These are phyloP conservation scores for Kregervanrija fluxuum DNA, from an alignment of 805 yeast genomes.

Conservation along the genomic window DNA sequence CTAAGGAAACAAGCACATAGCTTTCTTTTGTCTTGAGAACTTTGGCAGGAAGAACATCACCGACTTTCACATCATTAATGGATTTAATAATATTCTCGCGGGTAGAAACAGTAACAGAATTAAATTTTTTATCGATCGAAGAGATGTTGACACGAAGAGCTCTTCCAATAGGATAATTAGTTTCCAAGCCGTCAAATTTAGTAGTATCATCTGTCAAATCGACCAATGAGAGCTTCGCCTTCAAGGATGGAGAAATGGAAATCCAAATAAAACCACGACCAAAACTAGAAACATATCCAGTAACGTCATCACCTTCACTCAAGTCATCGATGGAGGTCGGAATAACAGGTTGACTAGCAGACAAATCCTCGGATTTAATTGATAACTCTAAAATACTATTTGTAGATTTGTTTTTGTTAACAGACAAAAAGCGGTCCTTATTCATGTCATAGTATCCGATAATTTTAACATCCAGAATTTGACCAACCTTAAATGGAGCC, in stretches of 20 bases:
- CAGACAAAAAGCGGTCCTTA: slow-evolving; percentile 59
- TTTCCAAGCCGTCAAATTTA: slow-evolving; percentile 40
- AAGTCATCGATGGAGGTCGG: slow-evolving; percentile 29
- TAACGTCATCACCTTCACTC: slow-evolving; percentile 40
- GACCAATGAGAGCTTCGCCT: slow-evolving; percentile 59
- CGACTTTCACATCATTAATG: slow-evolving; percentile 45
- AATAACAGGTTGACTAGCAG: slow-evolving; percentile 37
- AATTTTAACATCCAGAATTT: slow-evolving; percentile 52
- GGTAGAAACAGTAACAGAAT: slow-evolving; percentile 30
- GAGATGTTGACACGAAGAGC: slow-evolving; percentile 55
- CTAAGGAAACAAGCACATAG: slow-evolving; percentile 61
- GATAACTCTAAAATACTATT: slow-evolving; percentile 60
- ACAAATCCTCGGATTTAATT: slow-evolving; percentile 3
- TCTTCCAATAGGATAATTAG: slow-evolving; percentile 63
- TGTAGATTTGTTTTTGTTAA: slow-evolving; percentile 50
- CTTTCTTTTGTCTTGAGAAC: slow-evolving; percentile 51
- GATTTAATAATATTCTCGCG: slow-evolving; percentile 35
- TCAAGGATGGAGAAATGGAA: slow-evolving; percentile 58
- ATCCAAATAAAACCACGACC: slow-evolving; percentile 59
- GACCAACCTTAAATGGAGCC: slow-evolving; percentile 49
- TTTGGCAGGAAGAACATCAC: slow-evolving; percentile 52
- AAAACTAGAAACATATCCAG: slow-evolving; percentile 61
- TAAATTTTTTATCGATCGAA: slow-evolving; percentile 46
- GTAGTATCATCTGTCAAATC: slow-evolving; percentile 53
- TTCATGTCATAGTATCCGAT: slow-evolving; percentile 73